phyloP scores from a whole-genome alignment of 73 alveolate genomes.

The Paramecium pentaurelia region DNA sequence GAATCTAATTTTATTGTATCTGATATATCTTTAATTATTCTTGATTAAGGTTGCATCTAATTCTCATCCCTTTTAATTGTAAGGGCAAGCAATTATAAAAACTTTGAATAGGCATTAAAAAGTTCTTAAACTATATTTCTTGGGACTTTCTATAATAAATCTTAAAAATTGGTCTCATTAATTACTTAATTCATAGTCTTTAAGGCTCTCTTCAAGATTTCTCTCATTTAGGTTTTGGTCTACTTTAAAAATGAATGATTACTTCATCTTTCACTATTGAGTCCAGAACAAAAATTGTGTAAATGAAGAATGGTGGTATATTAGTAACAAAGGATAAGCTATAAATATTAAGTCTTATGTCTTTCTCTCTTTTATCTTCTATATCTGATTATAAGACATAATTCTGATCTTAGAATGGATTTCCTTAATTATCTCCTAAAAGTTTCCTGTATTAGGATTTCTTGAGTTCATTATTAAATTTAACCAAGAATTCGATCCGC shows the following conservation, averaged over 20 bases:
- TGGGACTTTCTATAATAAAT: not conserved
- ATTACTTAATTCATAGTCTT: not conserved
- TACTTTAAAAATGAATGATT: not conserved
- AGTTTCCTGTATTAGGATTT: not conserved
- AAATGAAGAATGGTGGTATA: not conserved
- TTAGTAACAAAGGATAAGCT: not conserved
- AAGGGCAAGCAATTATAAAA: not conserved
- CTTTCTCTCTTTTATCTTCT: not conserved
- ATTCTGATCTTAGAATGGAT: not conserved
- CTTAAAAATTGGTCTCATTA: conserved; percentile 6
- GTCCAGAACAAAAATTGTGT: not conserved
- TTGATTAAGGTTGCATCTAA: not conserved
- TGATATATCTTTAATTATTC: not conserved
- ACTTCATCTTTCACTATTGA: not conserved
- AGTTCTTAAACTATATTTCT: not conserved
- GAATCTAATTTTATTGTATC: conserved; percentile 3
- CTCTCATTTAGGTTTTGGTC: conserved; percentile 10
- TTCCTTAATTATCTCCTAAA: not conserved
- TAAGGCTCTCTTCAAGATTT: not conserved
- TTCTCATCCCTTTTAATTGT: not conserved
- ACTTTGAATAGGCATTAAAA: not conserved
- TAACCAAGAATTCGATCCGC: not conserved
- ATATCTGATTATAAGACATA: not conserved
- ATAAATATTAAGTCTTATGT: not conserved
- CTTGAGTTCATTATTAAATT: not conserved